Evolutionary conservation across 2,329 filamentous ascomycete species (phyloP), one percentile per base, ranked within the genome.

Genomic region (Cercospora canescens): DNA sequence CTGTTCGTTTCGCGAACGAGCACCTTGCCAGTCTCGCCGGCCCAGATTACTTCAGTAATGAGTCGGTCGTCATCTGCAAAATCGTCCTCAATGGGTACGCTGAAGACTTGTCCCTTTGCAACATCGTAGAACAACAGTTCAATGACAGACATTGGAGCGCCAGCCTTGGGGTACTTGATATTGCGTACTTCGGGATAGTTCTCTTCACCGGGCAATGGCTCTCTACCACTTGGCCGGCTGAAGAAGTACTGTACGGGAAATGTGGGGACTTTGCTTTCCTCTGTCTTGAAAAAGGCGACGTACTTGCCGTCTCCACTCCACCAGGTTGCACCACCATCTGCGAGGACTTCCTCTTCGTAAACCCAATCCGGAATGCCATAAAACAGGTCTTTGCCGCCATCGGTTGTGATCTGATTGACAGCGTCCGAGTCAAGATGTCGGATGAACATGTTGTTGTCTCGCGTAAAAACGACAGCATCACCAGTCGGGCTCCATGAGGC

Each of bases 311-410:
- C 92, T 37, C 89, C 86, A 35, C 93, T 94, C 94, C 94, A 99
- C 95, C 96, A 99, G 1, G 94, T 96, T 5, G 92, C 94, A 67
- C 87, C 92, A 72, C 92, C 91, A 1, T 87, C 90, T 14, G 83
- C 79, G 68, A 98, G 92, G 3, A 96, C 92, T 77, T 96, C 93
- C 73, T 91, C 88, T 76, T 96, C 92, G 74, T 96, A 97, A 0
- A 98, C 95, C 95, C 95, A 99, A 78, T 99, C 96, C 0, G 95
- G 95, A 21, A 97, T 88, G 18, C 95, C 95, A 74, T 99, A 97
- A 79, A 99, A 99, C 66, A 95, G 88, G 72, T 98, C 89, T 0
- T 88, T 83, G 0, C 94, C 92, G 12, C 96, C 95, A 76, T 99
- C 94, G 62, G 84, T 88, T 1, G 95, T 98, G 72, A 99, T 90